A percentile compares a stretch with the other conserved stretches of the same genome.
Evolutionary conservation across 2,329 filamentous ascomycete genomes (phyloP).

Genomic region (Colletotrichum musae): DNA sequence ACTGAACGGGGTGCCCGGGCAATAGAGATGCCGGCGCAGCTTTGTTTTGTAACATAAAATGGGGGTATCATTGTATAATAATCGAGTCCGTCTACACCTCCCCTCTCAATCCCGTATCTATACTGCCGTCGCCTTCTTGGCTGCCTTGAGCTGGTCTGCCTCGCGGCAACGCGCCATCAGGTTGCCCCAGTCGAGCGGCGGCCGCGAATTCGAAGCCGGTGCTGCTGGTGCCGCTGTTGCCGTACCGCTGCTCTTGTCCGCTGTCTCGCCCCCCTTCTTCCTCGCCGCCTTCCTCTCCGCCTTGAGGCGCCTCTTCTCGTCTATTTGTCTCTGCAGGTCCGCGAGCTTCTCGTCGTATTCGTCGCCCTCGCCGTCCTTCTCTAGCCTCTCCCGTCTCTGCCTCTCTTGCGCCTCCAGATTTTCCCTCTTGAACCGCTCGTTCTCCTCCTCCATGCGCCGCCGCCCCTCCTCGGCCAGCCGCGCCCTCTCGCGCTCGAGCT

Average conservation of each 20-base stretch:
- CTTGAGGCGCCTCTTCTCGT: slow-evolving; percentile 56
- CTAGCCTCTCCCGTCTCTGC: slow-evolving; percentile 32
- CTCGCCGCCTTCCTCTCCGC: slow-evolving; percentile 55
- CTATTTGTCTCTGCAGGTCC: slow-evolving; percentile 44
- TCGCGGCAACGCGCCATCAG: slow-evolving; percentile 45
- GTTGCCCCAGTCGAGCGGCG: slow-evolving; percentile 39
- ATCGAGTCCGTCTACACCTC: slow-evolving; percentile 12
- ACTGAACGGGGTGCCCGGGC: slow-evolving; percentile 49
- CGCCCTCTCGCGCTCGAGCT: slow-evolving; percentile 56
- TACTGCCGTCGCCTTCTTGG: slow-evolving; percentile 64
- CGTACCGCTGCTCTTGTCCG: neutral
- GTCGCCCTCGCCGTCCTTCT: slow-evolving; percentile 52
- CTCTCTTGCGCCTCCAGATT: slow-evolving; percentile 42
- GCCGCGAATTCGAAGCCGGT: slow-evolving; percentile 6
- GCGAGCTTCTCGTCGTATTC: slow-evolving; percentile 43
- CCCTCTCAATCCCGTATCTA: slow-evolving; percentile 45
- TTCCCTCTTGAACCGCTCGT: slow-evolving; percentile 57
- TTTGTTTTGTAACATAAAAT: slow-evolving; percentile 35
- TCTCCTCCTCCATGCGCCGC: slow-evolving; percentile 55
- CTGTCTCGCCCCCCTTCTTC: slow-evolving; percentile 43
- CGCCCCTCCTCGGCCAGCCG: slow-evolving; percentile 52
- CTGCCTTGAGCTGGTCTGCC: slow-evolving; percentile 64
- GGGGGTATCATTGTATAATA: slow-evolving; percentile 36
- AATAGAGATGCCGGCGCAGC: slow-evolving; percentile 28
- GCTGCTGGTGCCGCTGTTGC: neutral